These are phyloP conservation scores for Didymella sp. DNA, from an alignment of 2,329 filamentous ascomycete species.

Conservation along the genomic window DNA sequence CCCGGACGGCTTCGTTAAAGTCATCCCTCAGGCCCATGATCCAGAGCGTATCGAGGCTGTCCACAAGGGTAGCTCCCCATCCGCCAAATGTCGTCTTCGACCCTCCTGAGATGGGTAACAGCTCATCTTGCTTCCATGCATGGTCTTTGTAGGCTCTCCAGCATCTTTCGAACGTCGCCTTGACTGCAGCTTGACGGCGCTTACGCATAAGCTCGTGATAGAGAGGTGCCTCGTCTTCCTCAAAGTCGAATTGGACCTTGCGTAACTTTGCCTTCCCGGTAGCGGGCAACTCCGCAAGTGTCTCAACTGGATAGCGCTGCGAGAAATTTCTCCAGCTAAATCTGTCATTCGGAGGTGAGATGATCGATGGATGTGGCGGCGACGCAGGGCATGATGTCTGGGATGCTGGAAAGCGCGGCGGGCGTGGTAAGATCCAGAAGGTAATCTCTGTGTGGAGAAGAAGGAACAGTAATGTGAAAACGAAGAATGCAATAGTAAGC, in stretches of 20 bases:
- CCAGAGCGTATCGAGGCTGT: constrained; percentile 72
- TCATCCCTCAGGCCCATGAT: constrained; percentile 70
- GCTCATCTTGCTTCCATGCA: constrained; percentile 85
- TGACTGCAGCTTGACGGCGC: constrained; percentile 70
- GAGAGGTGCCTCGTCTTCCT: constrained; percentile 51
- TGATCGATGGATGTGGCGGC: constrained; percentile 23
- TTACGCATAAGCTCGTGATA: constrained; percentile 60
- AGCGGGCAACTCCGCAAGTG: constrained; percentile 75
- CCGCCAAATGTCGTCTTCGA: constrained; percentile 83
- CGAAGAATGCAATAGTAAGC: constrained; percentile 18
- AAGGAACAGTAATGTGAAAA: constrained; percentile 20
- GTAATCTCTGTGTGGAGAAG: constrained; percentile 15
- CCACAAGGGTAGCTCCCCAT: constrained; percentile 85
- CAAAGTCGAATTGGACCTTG: constrained; percentile 74
- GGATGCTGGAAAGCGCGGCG: constrained; percentile 14
- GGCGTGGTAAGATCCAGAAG: constrained; percentile 20
- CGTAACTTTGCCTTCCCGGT: constrained; percentile 72
- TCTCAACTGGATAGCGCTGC: constrained; percentile 51
- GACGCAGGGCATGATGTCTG: constrained; percentile 25
- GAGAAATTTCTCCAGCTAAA: constrained; percentile 28
- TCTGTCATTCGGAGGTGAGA: constrained; percentile 4
- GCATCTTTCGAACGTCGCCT: constrained; percentile 73
- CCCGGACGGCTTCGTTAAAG: constrained; percentile 66
- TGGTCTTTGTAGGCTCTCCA: constrained; percentile 80
- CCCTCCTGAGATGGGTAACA: constrained; percentile 71